Evolutionary conservation across 2,329 filamentous ascomycete species (phyloP).

Genomic region (Fusarium neocosmosporiellum): DNA sequence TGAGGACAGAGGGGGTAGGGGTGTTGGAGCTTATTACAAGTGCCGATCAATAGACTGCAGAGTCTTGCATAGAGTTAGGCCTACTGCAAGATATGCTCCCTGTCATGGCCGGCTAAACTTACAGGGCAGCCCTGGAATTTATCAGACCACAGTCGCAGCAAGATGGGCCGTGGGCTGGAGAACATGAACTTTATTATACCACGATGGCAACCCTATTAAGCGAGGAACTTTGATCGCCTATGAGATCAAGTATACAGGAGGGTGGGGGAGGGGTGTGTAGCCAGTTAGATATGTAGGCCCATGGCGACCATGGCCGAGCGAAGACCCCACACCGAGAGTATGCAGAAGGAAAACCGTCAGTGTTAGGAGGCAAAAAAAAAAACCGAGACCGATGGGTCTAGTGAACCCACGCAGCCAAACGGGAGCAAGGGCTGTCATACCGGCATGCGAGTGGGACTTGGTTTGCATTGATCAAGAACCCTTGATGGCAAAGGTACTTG

Average conservation of each 20-base stretch:
- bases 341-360: background rate
- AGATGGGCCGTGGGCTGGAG: background rate
- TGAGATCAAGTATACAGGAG: background rate
- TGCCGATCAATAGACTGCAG: background rate
- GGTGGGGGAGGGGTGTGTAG: too few species aligned
- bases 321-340: background rate
- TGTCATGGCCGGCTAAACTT: background rate
- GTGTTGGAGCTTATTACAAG: background rate
- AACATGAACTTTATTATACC: background rate
- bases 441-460: background rate
- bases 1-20: too few species aligned
- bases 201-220: background rate
- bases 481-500: background rate
- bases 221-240: background rate
- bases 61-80: background rate
- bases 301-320: too few species aligned
- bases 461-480: background rate
- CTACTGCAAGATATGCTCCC: background rate
- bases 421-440: background rate
- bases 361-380: background rate
- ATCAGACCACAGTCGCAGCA: background rate
- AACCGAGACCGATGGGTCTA: too few species aligned
- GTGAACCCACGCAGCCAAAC: background rate
- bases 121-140: background rate
- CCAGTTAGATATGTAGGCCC: too few species aligned